Conservation (phyloP, 441 rosid genomes). For the Brassica balearica region DNA sequence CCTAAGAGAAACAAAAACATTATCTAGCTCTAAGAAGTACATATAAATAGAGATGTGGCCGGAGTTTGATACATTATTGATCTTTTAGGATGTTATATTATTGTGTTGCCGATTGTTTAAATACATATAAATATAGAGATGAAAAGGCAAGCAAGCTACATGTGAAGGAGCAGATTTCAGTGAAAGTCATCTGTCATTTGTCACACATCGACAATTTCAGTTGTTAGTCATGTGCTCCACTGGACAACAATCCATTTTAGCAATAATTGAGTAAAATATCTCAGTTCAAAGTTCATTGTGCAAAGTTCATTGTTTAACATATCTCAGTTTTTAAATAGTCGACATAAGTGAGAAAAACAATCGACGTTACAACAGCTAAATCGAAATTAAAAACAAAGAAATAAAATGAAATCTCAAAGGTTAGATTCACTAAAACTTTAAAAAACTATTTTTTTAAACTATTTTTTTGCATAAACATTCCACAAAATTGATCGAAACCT, state of each 20-base stretch:
- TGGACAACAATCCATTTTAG: slow-evolving; percentile 16
- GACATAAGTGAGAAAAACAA: background rate
- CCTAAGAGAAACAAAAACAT: background rate
- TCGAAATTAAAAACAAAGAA: too few species aligned
- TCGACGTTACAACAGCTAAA: background rate
- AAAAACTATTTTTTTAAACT: too few species aligned
- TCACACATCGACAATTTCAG: slow-evolving; percentile 29
- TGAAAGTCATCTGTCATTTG: slow-evolving; percentile 29
- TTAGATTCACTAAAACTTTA: too few species aligned
- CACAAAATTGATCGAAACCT: too few species aligned
- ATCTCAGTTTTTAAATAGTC: background rate
- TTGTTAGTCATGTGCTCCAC: slow-evolving; percentile 34
- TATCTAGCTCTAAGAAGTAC: background rate
- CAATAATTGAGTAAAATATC: slow-evolving; percentile 43
- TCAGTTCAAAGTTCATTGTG: background rate
- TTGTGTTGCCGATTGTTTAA: background rate
- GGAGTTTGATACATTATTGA: slow-evolving; percentile 1
- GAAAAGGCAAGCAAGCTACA: slow-evolving; percentile 27
- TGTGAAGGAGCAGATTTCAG: slow-evolving; percentile 36
- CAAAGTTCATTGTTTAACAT: background rate
- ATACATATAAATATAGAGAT: background rate
- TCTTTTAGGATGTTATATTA: slow-evolving; percentile 7
- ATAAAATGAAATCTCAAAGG: background rate
- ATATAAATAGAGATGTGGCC: background rate
- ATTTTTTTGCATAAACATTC: too few species aligned